Evolutionary conservation across 116 monocot genomes (phyloP).

Genomic region (Cymodocea nodosa): DNA sequence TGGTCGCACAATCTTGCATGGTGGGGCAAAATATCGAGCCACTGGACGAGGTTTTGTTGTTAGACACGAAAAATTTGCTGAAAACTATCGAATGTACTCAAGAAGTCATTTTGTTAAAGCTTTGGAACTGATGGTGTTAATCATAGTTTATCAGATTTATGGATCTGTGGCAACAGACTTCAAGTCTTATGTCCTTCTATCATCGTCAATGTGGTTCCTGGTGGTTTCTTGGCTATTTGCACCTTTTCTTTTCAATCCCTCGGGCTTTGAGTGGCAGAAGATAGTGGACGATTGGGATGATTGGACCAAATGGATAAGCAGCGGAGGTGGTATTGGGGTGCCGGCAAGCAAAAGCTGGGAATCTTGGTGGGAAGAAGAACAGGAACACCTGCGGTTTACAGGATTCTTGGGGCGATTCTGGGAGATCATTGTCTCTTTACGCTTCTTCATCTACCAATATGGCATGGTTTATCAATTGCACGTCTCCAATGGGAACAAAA

Average conservation of each 20-base stretch:
- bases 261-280: constrained; percentile 96
- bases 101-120: constrained; percentile 90
- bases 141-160: constrained; percentile 68
- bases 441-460: constrained; percentile 87
- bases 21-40: constrained; percentile 80
- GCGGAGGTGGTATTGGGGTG: constrained; percentile 76
- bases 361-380: constrained; percentile 88
- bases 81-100: constrained; percentile 88
- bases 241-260: constrained; percentile 93
- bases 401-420: constrained; percentile 48
- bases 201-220: constrained; percentile 79
- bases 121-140: constrained; percentile 55
- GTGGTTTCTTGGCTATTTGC: constrained; percentile 76
- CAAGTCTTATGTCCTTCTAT: constrained; percentile 37
- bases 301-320: constrained; percentile 83
- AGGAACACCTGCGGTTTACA: constrained; percentile 69
- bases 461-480: constrained; percentile 85
- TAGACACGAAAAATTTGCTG: constrained; percentile 79
- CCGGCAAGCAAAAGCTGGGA: constrained; percentile 85
- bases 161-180: constrained; percentile 24
- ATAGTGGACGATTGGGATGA: constrained; percentile 86
- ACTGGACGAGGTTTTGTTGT: constrained; percentile 96
- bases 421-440: constrained; percentile 68
- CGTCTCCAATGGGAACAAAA: constrained; percentile 43
- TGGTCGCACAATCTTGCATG: constrained; percentile 69